A percentile compares a stretch with the other conserved stretches of the same genome.
These are phyloP conservation scores for Metarhizium guizhouense DNA, from an alignment of 2,329 filamentous ascomycete genomes.

Conservation along the genomic window DNA sequence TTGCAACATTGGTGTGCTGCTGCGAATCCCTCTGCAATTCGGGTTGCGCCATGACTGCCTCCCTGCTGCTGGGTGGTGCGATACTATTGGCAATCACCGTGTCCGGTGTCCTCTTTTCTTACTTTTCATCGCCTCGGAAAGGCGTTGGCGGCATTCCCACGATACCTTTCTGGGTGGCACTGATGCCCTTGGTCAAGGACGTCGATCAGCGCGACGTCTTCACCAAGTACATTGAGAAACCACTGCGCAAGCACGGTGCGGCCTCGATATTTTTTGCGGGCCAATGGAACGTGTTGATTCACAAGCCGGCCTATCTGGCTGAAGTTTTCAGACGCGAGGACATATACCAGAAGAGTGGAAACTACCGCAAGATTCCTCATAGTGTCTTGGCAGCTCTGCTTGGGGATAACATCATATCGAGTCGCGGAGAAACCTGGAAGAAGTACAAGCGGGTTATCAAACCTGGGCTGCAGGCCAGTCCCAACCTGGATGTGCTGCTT, in stretches of 20 bases:
- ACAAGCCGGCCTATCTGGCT: constrained; percentile 31
- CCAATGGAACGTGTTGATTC: constrained; percentile 38
- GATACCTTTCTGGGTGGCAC: constrained; percentile 33
- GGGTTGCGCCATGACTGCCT: not conserved
- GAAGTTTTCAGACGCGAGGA: constrained; percentile 27
- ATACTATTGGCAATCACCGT: not conserved
- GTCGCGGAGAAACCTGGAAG: constrained; percentile 26
- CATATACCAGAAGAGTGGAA: constrained; percentile 28
- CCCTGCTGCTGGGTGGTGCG: not conserved
- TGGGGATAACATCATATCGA: constrained; percentile 31
- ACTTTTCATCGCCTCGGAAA: constrained; percentile 15
- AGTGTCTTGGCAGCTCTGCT: constrained; percentile 27
- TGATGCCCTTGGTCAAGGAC: constrained; percentile 31
- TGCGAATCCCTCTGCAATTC: too few relatives aligned
- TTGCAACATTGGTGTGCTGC: too few relatives aligned
- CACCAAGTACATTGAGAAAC: constrained; percentile 26
- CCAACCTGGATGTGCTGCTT: constrained; percentile 14
- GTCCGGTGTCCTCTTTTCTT: constrained; percentile 5
- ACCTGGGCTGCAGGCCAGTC: constrained; percentile 21
- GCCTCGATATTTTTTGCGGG: constrained; percentile 40
- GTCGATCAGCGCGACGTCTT: constrained; percentile 34
- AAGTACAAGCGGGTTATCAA: constrained; percentile 26
- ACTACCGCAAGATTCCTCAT: constrained; percentile 30
- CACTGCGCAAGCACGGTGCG: constrained; percentile 30
- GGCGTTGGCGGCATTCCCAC: constrained; percentile 29